Conservation (phyloP, 148 eudicot species). For the Fagopyrum esculentum region DNA sequence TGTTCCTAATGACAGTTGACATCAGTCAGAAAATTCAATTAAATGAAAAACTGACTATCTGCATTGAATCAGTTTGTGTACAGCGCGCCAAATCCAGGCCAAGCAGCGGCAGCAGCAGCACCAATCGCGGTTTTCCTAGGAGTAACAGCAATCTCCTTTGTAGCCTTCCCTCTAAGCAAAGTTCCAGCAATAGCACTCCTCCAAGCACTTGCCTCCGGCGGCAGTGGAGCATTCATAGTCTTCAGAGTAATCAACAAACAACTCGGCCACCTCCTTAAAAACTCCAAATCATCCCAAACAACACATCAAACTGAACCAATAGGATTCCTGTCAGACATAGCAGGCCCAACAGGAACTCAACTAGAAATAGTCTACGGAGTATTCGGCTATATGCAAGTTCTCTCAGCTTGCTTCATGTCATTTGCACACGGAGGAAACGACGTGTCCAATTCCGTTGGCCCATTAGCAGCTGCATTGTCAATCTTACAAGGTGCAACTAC, state of each 20-base stretch:
- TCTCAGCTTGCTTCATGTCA: slow-evolving; percentile 84
- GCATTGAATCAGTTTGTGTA: slow-evolving; percentile 69
- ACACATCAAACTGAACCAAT: slow-evolving; percentile 9
- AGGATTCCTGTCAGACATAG: slow-evolving; percentile 59
- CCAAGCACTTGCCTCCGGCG: slow-evolving; percentile 71
- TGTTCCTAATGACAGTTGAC: no score
- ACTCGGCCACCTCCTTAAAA: slow-evolving; percentile 74
- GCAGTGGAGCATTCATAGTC: slow-evolving; percentile 56
- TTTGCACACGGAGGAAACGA: slow-evolving; percentile 93
- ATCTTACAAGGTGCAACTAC: slow-evolving; percentile 57
- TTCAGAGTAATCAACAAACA: slow-evolving; percentile 54
- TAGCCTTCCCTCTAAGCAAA: slow-evolving; percentile 83
- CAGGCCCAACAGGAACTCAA: slow-evolving; percentile 88
- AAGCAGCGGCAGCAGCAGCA: slow-evolving; percentile 92
- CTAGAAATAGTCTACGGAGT: slow-evolving; percentile 82
- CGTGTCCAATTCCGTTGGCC: slow-evolving; percentile 95
- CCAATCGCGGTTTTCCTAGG: slow-evolving; percentile 78
- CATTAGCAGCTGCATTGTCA: slow-evolving; percentile 72
- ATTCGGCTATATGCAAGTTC: slow-evolving; percentile 89
- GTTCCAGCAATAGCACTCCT: slow-evolving; percentile 41
- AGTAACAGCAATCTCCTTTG: slow-evolving; percentile 64
- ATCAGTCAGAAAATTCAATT: no score
- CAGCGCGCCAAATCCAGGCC: slow-evolving; percentile 95
- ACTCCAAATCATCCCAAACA: slow-evolving; percentile 32
- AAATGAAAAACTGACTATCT: background rate